Conservation (phyloP, 108 stramenopile species). For the Pseudonitzschia multiseries region DNA sequence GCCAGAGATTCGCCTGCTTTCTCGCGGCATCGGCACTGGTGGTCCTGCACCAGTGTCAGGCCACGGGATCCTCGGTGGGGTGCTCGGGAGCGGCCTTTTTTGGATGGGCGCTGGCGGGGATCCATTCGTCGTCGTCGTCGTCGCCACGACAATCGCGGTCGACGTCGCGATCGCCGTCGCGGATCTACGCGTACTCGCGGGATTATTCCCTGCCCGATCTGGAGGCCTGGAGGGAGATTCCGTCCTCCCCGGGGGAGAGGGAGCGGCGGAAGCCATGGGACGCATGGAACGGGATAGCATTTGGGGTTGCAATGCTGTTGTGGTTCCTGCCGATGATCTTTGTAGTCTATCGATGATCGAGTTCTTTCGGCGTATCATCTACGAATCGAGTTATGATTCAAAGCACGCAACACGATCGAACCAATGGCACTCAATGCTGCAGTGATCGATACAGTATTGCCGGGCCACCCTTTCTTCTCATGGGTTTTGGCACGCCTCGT, state of each 20-base stretch:
- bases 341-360: slow-evolving; percentile 10
- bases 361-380: no score
- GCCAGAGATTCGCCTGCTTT: slow-evolving; percentile 34
- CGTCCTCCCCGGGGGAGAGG: no score
- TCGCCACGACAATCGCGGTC: neutral
- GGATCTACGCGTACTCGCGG: no score
- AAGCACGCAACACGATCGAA: no score
- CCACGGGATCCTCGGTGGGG: slow-evolving; percentile 30
- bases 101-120: slow-evolving; percentile 32
- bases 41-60: slow-evolving; percentile 23
- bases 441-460: no score
- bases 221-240: no score
- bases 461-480: no score
- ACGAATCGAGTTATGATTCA: no score
- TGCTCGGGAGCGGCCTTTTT: slow-evolving; percentile 31
- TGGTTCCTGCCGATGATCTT: slow-evolving; percentile 34
- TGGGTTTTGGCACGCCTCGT: no score
- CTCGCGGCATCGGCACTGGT: slow-evolving; percentile 33
- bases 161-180: neutral
- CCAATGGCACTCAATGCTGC: no score
- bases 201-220: no score
- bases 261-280: neutral
- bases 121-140: neutral
- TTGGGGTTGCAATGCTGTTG: slow-evolving; percentile 13
- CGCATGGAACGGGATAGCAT: slow-evolving; percentile 19